These are phyloP conservation scores for Melampsora americana DNA, from an alignment of 1,284 basidiomycete species.

Conservation along the genomic window DNA sequence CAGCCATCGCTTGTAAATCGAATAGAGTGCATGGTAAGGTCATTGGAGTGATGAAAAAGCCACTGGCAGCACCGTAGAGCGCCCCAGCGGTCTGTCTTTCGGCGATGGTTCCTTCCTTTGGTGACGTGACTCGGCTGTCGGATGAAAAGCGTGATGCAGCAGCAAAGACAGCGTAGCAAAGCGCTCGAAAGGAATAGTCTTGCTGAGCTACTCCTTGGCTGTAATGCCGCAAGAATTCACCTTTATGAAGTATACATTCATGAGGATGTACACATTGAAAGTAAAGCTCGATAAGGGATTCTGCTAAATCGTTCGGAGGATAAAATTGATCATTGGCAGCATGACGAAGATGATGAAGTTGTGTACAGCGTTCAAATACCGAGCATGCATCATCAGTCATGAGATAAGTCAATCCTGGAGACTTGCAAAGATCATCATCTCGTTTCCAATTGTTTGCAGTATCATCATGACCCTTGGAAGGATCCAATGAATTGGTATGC, in stretches of 20 bases:
- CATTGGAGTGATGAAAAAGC: neutral
- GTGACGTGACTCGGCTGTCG: constrained; percentile 11
- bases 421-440: neutral
- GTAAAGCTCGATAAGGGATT: constrained; percentile 17
- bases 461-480: neutral
- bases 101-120: too few relatives aligned
- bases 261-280: constrained; percentile 23
- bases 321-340: neutral
- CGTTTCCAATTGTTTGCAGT: neutral
- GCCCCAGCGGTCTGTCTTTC: constrained; percentile 20
- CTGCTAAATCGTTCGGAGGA: constrained; percentile 10
- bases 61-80: constrained; percentile 7
- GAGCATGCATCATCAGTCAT: neutral
- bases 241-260: constrained; percentile 7
- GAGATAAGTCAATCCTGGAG: neutral
- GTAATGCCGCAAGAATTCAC: constrained; percentile 26
- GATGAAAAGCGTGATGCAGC: constrained; percentile 29
- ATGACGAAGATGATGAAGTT: neutral
- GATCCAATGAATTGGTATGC: neutral
- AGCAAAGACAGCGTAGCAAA: constrained; percentile 36
- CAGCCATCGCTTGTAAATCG: constrained; percentile 33
- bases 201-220: neutral
- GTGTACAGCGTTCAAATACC: neutral
- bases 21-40: constrained; percentile 13
- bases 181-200: constrained; percentile 27